These are phyloP conservation scores for Meripilus lineatus DNA, from an alignment of 1,284 basidiomycete genomes.

Conservation along the genomic window DNA sequence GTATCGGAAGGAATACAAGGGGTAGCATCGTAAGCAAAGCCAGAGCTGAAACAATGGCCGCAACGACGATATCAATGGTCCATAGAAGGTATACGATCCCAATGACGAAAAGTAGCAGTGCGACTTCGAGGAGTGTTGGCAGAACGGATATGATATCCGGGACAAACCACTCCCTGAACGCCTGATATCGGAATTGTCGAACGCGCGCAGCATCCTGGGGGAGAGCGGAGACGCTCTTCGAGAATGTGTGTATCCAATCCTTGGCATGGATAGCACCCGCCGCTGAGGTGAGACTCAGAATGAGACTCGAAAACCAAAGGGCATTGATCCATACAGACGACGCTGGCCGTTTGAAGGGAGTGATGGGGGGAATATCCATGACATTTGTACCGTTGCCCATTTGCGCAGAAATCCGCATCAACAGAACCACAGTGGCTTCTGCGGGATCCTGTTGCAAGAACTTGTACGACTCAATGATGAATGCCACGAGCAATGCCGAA, in stretches of 20 bases:
- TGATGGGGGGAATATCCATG: background rate
- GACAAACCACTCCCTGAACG: slow-evolving; percentile 32
- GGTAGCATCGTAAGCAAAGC: slow-evolving; percentile 18
- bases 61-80: slow-evolving; percentile 27
- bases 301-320: too few species aligned
- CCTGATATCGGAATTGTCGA: slow-evolving; percentile 31
- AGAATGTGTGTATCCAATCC: slow-evolving; percentile 18
- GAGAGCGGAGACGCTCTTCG: slow-evolving; percentile 26
- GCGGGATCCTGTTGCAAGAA: slow-evolving; percentile 29
- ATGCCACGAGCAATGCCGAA: slow-evolving; percentile 39
- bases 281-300: slow-evolving; percentile 21
- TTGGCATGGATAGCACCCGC: slow-evolving; percentile 11
- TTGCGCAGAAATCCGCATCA: slow-evolving; percentile 25
- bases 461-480: slow-evolving; percentile 38
- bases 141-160: slow-evolving; percentile 32
- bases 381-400: background rate
- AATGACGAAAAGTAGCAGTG: slow-evolving; percentile 35
- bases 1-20: background rate
- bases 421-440: slow-evolving; percentile 26
- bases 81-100: slow-evolving; percentile 34
- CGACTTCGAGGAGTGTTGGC: slow-evolving; percentile 35
- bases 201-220: slow-evolving; percentile 36
- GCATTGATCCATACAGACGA: slow-evolving; percentile 28
- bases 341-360: slow-evolving; percentile 10
- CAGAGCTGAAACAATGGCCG: slow-evolving; percentile 26